Evolutionary conservation across 208 protist genomes (phyloP).

Genomic region (Trypanosoma scelopori): DNA sequence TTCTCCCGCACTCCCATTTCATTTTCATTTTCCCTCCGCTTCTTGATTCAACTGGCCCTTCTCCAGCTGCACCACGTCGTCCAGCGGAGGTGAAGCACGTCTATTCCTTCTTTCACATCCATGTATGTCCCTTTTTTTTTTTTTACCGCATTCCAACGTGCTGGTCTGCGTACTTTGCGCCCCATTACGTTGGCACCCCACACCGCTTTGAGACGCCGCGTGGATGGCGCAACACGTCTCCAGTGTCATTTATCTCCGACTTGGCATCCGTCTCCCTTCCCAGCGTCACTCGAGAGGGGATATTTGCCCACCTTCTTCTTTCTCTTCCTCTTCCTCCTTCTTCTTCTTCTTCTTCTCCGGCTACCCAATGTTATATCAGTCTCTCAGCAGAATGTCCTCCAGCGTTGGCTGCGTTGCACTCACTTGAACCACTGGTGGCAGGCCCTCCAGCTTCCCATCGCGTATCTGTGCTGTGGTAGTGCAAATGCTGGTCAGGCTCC

Average conservation of each 20-base stretch:
- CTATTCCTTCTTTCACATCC: background rate
- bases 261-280: too few species aligned
- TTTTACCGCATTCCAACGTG: too few species aligned
- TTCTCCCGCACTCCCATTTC: background rate
- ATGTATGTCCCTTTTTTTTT: constrained; percentile 3
- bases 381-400: constrained; percentile 59
- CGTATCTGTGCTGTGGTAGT: constrained; percentile 39
- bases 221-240: too few species aligned
- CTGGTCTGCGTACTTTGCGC: too few species aligned
- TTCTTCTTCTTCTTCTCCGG: background rate
- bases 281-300: too few species aligned
- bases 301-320: too few species aligned
- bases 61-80: too few species aligned
- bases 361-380: background rate
- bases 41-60: background rate
- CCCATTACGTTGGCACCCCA: too few species aligned
- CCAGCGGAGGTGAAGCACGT: too few species aligned
- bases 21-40: background rate
- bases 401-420: constrained; percentile 66
- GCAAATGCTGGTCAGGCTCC: constrained; percentile 45
- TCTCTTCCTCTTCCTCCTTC: too few species aligned
- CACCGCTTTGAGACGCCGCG: too few species aligned
- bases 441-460: constrained; percentile 33
- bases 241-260: too few species aligned
- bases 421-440: constrained; percentile 54